These are phyloP conservation scores for Trichoderma lentiforme DNA, from an alignment of 2,329 filamentous ascomycete genomes.

Conservation along the genomic window DNA sequence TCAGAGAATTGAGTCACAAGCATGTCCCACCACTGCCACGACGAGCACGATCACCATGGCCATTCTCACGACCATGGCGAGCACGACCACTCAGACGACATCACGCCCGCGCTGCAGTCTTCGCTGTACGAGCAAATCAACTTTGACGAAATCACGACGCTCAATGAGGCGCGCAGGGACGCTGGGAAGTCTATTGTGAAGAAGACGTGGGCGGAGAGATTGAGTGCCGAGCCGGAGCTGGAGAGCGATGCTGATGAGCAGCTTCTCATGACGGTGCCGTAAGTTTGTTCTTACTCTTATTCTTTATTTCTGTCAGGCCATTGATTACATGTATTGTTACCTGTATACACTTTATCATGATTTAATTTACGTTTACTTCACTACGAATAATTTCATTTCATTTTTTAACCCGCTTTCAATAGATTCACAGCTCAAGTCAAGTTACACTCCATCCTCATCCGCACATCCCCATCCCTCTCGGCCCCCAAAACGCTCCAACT, in stretches of 20 bases:
- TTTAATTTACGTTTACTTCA: not conserved
- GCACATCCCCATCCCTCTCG: conserved; percentile 65
- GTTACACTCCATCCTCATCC: conserved; percentile 82
- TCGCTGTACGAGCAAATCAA: conserved; percentile 90
- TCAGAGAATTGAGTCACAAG: not conserved
- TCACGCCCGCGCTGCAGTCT: conserved; percentile 85
- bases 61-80: conserved; percentile 51
- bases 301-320: too few species aligned
- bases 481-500: conserved; percentile 83
- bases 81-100: conserved; percentile 89
- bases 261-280: conserved; percentile 89
- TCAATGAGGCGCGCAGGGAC: conserved; percentile 73
- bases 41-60: conserved; percentile 50
- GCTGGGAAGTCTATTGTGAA: conserved; percentile 73
- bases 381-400: not conserved
- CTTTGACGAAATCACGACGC: conserved; percentile 77
- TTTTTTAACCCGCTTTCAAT: not conserved
- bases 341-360: not conserved
- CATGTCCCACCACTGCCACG: conserved; percentile 51
- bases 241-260: conserved; percentile 88
- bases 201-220: conserved; percentile 86
- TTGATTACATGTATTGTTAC: not conserved
- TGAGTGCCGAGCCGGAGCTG: conserved; percentile 69
- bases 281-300: conserved; percentile 36
- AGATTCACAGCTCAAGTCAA: conserved; percentile 94